Percentiles rank a stretch among this genome's conserved stretches.
phyloP scores from a whole-genome alignment of 2,329 filamentous ascomycete genomes.

The Seiridium cupressi region DNA sequence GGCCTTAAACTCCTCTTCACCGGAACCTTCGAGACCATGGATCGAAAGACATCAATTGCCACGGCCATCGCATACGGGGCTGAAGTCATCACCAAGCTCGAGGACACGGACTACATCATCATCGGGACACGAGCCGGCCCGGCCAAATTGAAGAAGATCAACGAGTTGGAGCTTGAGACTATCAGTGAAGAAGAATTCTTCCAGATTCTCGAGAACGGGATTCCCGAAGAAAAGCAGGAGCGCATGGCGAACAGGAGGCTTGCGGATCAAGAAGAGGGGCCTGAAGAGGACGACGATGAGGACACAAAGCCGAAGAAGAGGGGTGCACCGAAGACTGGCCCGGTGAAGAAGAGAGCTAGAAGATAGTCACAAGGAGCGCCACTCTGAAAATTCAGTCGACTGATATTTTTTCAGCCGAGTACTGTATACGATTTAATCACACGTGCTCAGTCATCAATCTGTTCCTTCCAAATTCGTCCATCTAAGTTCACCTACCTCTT shows the following conservation, averaged over 20 bases:
- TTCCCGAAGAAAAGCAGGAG: conserved; percentile 11
- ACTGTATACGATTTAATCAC: too few species aligned
- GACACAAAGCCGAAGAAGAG: background rate
- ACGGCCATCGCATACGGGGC: conserved; percentile 26
- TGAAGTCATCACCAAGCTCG: conserved; percentile 13
- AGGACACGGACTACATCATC: conserved; percentile 15
- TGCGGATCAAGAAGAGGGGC: conserved; percentile 10
- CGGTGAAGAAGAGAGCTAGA: conserved; percentile 6
- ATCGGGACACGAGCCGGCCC: conserved; percentile 12
- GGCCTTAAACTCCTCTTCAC: conserved; percentile 14
- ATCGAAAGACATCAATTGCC: conserved; percentile 13
- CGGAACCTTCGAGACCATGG: conserved; percentile 15
- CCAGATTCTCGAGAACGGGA: conserved; percentile 13
- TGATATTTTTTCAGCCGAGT: too few species aligned
- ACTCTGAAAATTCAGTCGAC: too few species aligned
- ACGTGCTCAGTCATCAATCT: too few species aligned
- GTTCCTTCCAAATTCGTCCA: too few species aligned
- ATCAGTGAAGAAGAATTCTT: conserved; percentile 15
- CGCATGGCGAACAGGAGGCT: conserved; percentile 10
- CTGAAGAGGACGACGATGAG: conserved; percentile 9
- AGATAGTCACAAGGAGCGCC: background rate
- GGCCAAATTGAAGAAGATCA: conserved; percentile 12
- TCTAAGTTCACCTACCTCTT: too few species aligned
- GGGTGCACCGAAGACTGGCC: background rate
- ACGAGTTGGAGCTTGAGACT: conserved; percentile 12